Percentiles rank a stretch among this genome's conserved stretches.
phyloP scores from a whole-genome alignment of 768 basidiomycete species.

The Boletus rex-veris region DNA sequence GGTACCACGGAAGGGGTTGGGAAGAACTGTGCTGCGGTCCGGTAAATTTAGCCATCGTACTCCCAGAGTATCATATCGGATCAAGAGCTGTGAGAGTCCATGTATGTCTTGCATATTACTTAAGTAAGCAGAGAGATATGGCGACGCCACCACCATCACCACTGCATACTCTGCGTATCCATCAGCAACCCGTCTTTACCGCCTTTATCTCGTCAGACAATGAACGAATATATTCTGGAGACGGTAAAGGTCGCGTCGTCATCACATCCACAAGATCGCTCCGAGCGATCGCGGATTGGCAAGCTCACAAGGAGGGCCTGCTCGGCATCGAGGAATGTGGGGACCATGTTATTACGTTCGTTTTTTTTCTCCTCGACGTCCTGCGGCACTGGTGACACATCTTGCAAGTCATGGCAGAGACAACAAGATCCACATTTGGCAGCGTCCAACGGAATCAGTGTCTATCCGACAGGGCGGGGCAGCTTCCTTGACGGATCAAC shows the following conservation, averaged over 20 bases:
- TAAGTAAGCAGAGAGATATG: not conserved
- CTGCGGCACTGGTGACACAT: not conserved
- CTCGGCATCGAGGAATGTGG: constrained; percentile 79
- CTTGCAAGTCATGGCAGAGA: constrained; percentile 67
- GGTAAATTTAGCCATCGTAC: no score
- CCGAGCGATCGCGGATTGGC: constrained; percentile 73
- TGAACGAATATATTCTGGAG: constrained; percentile 83
- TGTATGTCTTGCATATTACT: no score
- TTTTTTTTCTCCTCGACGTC: constrained; percentile 10
- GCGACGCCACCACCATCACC: constrained; percentile 51
- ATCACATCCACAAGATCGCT: constrained; percentile 73
- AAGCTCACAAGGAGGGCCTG: constrained; percentile 72
- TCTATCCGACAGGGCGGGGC: constrained; percentile 51
- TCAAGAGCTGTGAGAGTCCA: no score
- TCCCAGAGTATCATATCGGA: no score
- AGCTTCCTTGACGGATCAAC: constrained; percentile 48
- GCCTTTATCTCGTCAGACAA: constrained; percentile 69
- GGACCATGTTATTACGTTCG: constrained; percentile 71
- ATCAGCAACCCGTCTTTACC: constrained; percentile 58
- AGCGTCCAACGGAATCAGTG: constrained; percentile 44
- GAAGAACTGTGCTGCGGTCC: no score
- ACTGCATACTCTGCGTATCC: constrained; percentile 70
- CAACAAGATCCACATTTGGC: constrained; percentile 81
- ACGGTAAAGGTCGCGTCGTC: constrained; percentile 71
- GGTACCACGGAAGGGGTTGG: no score